phyloP scores from a whole-genome alignment of 371 early-diverging fungal genomes.

The Chytridiales sp. region DNA sequence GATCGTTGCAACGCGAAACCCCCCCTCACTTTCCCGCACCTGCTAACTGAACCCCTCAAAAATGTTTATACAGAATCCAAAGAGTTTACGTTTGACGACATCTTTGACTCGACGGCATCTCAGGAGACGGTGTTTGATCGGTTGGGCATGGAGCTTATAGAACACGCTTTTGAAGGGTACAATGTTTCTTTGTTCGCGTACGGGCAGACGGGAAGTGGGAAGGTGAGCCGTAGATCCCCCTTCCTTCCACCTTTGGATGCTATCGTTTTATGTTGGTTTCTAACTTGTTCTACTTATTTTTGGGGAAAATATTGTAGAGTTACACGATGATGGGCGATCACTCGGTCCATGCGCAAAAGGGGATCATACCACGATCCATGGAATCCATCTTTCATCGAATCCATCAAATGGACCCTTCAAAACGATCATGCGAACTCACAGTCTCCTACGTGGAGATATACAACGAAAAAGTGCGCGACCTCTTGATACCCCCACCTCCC shows the following conservation, averaged over 20 bases:
- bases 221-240: conserved; percentile 68
- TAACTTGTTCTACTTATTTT: neutral
- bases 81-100: conserved; percentile 80
- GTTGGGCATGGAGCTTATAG: conserved; percentile 72
- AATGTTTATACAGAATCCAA: too few relatives aligned
- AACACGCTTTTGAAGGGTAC: conserved; percentile 95
- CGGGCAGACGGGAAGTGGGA: conserved; percentile 99
- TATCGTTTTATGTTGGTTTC: neutral
- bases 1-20: too few relatives aligned
- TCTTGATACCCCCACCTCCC: conserved; percentile 67
- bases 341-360: conserved; percentile 63
- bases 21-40: too few relatives aligned
- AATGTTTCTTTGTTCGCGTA: conserved; percentile 99
- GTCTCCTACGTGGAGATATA: conserved; percentile 84
- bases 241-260: neutral
- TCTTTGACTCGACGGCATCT: conserved; percentile 78
- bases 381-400: conserved; percentile 64
- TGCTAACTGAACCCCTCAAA: too few relatives aligned
- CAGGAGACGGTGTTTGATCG: conserved; percentile 76
- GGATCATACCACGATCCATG: conserved; percentile 83
- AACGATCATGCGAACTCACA: conserved; percentile 67
- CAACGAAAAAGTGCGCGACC: conserved; percentile 87
- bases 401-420: conserved; percentile 36
- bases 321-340: conserved; percentile 41
- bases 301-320: conserved; percentile 8